Base-by-base conservation (phyloP, 352 stramenopile genomes). In the Phytophthora constricta region DNA sequence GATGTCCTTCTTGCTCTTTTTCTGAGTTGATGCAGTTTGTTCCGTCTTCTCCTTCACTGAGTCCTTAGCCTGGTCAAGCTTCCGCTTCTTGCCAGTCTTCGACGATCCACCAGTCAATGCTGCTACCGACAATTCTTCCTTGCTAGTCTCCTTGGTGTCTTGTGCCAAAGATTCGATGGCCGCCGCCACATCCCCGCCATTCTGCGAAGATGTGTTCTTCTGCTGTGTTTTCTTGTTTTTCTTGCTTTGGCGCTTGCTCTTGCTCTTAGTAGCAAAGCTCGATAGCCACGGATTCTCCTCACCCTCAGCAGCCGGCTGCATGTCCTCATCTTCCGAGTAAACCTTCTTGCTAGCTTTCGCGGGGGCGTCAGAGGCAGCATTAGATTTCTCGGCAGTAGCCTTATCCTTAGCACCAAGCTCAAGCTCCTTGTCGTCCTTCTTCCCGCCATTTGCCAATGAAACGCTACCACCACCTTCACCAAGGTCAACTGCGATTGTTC, bases 271-370 rank as follows among this genome's bases (percentile, higher is more conserved):
- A 10, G 70, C 68, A 0, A 72, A 58, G 34, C 59, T 75, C 14
- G 70, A 86, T 16, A 92, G 55, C 85, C 85, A 93, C 50, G 85
- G 85, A 65, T 93, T 93, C 51, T 91, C 83, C 48, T 87, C 81
- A 1, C 68, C 75, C 25, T 74, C 58, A 3, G 60, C 60, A 16
- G 62, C 51, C 3, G 58, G 54, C 8, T 72, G 65, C 50, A 67
- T 65, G 22, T 74, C 66, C 28, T 72, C 58, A n/a, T 68, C 65
- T 17, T 65, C 64, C n/a, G 37, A 52, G 39, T 57, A 67, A 9
- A 28, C 34, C 41, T 70, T 56, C n/a, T 47, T 47, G 41, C 22
- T 47, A 20, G 37, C 16, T 4, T 45, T 45, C 7, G 41, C 17
- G 5, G 9, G 27, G 0, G 43, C 9, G 28, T 69, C 58, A 33